Evolutionary conservation across 257 asterid genomes (phyloP).

Genomic region (Penstemon eatonii): DNA sequence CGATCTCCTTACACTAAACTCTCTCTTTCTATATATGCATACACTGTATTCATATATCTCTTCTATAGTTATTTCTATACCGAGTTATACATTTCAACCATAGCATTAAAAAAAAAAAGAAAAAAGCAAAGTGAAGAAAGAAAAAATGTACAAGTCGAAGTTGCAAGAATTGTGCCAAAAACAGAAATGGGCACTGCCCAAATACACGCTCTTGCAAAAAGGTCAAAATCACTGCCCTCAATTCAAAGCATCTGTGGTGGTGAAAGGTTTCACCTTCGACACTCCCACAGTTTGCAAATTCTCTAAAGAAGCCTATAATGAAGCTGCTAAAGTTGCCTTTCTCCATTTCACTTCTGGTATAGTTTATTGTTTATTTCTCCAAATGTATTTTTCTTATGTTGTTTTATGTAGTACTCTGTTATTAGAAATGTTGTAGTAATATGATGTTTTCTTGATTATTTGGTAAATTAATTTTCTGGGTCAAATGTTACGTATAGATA

Average conservation of each 20-base stretch:
- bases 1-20: too few species aligned
- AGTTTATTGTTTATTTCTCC: background rate
- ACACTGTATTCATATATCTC: background rate
- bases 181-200: conserved; percentile 44
- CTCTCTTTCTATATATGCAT: too few species aligned
- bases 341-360: conserved; percentile 49
- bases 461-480: too few species aligned
- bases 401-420: background rate
- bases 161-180: conserved; percentile 48
- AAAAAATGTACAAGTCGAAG: conserved; percentile 47
- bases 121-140: background rate
- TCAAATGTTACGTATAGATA: too few species aligned
- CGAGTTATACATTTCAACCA: conserved; percentile 4
- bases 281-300: conserved; percentile 34
- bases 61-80: background rate
- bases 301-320: conserved; percentile 46
- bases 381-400: background rate
- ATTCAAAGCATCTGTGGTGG: conserved; percentile 53
- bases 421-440: background rate
- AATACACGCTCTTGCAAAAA: conserved; percentile 40
- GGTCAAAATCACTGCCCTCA: conserved; percentile 48
- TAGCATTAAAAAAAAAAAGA: background rate
- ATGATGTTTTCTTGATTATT: too few species aligned
- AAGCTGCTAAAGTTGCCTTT: conserved; percentile 49
- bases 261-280: conserved; percentile 39